Evolutionary conservation across 495 filamentous ascomycete genomes (phyloP).

Genomic region (Penicillium longicatenatum): DNA sequence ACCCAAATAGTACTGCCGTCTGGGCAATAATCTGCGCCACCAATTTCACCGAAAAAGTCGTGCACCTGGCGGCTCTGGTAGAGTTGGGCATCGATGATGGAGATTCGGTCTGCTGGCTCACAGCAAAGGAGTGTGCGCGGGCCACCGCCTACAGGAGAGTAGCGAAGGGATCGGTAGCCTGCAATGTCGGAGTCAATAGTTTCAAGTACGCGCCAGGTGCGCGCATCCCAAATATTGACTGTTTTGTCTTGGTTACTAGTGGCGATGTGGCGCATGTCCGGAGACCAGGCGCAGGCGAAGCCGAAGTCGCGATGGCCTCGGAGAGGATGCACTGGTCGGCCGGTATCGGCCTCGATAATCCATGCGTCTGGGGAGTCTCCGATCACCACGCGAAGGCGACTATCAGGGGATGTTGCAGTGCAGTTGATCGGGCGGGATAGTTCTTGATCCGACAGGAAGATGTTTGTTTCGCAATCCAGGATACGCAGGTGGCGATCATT

Average conservation of each 20-base stretch:
- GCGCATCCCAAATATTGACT: slow-evolving; percentile 83
- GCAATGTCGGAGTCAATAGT: slow-evolving; percentile 75
- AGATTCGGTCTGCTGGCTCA: slow-evolving; percentile 83
- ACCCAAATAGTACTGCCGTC: slow-evolving; percentile 73
- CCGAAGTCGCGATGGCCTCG: slow-evolving; percentile 77
- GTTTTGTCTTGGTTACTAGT: slow-evolving; percentile 89
- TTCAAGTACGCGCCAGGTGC: slow-evolving; percentile 66
- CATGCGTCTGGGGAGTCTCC: slow-evolving; percentile 61
- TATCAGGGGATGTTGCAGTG: slow-evolving; percentile 76
- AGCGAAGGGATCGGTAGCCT: slow-evolving; percentile 74
- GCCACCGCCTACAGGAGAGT: slow-evolving; percentile 77
- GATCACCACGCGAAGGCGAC: slow-evolving; percentile 77
- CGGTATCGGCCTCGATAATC: slow-evolving; percentile 66
- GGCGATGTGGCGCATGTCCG: slow-evolving; percentile 84
- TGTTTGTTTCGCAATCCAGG: slow-evolving; percentile 71
- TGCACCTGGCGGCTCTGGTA: slow-evolving; percentile 71
- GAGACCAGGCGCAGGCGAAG: slow-evolving; percentile 90
- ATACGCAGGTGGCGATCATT: slow-evolving; percentile 79
- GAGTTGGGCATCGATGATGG: slow-evolving; percentile 71
- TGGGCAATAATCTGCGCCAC: slow-evolving; percentile 71
- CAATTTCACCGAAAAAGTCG: slow-evolving; percentile 85
- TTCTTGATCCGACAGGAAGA: slow-evolving; percentile 59
- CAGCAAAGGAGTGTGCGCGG: slow-evolving; percentile 73
- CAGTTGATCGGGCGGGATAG: slow-evolving; percentile 80
- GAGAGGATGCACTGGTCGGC: slow-evolving; percentile 57